Conservation (phyloP, 2,329 filamentous ascomycete genomes). For the Ascocoryne sarcoides region DNA sequence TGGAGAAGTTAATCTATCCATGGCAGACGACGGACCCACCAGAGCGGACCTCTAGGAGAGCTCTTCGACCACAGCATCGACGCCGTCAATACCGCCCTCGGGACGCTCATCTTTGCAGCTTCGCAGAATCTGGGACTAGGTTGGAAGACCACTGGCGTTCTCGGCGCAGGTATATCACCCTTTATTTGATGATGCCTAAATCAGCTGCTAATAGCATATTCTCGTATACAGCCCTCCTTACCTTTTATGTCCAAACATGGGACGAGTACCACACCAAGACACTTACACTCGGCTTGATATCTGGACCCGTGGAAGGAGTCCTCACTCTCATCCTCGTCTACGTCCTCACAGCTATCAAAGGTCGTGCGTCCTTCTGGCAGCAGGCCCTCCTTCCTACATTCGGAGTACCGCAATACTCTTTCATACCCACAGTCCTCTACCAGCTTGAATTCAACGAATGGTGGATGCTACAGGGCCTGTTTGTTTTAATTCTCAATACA, state of each 20-base stretch:
- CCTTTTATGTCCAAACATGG: conserved; percentile 99
- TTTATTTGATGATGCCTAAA: no score
- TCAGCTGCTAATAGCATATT: no score
- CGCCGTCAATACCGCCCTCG: conserved; percentile 90
- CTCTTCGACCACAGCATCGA: conserved; percentile 97
- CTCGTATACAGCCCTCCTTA: conserved; percentile 71
- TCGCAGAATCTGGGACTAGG: conserved; percentile 89
- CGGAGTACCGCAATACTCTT: conserved; percentile 47
- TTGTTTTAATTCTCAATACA: conserved; percentile 81
- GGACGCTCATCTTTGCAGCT: conserved; percentile 83
- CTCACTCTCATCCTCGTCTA: conserved; percentile 77
- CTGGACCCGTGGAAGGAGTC: conserved; percentile 91
- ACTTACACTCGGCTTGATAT: conserved; percentile 82
- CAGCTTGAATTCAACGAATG: conserved; percentile 81
- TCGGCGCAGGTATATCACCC: conserved; percentile 64
- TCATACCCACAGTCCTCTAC: conserved; percentile 65
- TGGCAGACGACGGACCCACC: conserved; percentile 68
- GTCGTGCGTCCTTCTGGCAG: conserved; percentile 90
- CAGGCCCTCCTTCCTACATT: conserved; percentile 74
- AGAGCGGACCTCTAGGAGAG: conserved; percentile 89
- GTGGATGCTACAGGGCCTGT: conserved; percentile 78
- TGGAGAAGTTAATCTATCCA: no score
- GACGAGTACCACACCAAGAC: conserved; percentile 98
- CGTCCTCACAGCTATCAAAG: conserved; percentile 71
- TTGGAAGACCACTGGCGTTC: conserved; percentile 75